Base-by-base conservation (phyloP, 2,329 filamentous ascomycete species). In the Calonectria hawksworthii region DNA sequence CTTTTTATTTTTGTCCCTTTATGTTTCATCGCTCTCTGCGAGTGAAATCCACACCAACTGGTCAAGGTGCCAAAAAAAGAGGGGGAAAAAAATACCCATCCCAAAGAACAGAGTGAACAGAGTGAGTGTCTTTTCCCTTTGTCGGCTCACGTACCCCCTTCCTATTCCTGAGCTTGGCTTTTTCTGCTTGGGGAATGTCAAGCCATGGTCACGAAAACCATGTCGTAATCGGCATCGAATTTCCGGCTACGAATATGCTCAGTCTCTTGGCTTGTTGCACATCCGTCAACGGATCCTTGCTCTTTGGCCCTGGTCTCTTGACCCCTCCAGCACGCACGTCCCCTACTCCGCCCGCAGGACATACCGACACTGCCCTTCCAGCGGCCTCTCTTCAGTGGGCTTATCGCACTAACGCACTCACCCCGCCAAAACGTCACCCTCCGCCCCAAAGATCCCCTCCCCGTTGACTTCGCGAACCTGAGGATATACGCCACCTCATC, bases 401-500 rank as follows among this genome's bases (percentile, higher is more conserved):
- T 54, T 70, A 68, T 72, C 70, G 70, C 52, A 30, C 63, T 66
- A 68, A 74, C 51, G 51, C 68, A 56, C 54, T 51, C 63, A 74
- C 72, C 72, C 72, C 72, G 72, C 72, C 72, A 74, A 68, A 80
- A 80, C 79, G 79, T 80, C 79, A 80, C 77, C 68, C 72, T 71
- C 71, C 65, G 72, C 74, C 75, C 72, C 76, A 76, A 77, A 72
- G 75, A 74, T 64, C 75, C 73, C 75, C 74, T 75, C 77, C 73
- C 79, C 75, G 34, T 56, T 38, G 59, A 79, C 77, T 79, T 80
- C 79, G 75, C 80, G 80, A 80, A 76, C 77, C 76, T 76, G 63
- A 74, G 70, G 70, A 68, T 51, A 54, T 51, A 70, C 68, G 64
- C 72, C 68, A 74, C 79, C 75, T 74, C 72, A 77, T 75, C 68